Evolutionary conservation across 2,329 filamentous ascomycete genomes (phyloP), one percentile per base, ranked within the genome.

Genomic region (Canariomyces notabilis): DNA sequence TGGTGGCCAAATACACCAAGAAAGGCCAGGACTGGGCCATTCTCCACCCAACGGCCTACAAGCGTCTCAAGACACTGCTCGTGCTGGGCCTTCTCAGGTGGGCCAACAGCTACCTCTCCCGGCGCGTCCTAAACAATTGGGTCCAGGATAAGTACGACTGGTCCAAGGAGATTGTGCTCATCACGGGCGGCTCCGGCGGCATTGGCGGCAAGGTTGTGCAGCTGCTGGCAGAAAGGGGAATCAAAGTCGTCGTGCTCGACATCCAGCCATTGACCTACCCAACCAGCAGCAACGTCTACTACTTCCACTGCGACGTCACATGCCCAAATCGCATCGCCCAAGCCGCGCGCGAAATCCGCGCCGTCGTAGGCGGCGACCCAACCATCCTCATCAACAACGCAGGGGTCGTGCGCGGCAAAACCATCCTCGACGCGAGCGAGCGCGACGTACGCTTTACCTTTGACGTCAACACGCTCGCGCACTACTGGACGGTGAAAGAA

Each of bases 351-450:
- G 59, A 67, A 4, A 74, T 88, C 58, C 73, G 77, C 42, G 61
- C 64, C 22, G 62, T 74, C 11, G 68, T 86, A 46, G 84, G 83
- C n/a, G n/a, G n/a, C 46, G 59, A 77, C 39, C 85, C 84, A 0
- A 87, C 83, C 0, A 69, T 89, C 50, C 69, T 89, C 4, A 82
- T 87, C 67, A 85, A 86, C 68, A 87, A 87, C 59, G 83, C 84
- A 7, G 83, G 83, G 50, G 74, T 84, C 21, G 76, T 72, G 14
- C 74, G 74, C 46, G 81, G 80, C 50, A 78, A 79, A 53, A 75
- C 73, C 5, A 74, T 89, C 52, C 71, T 88, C 37, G 71, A 76
- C 21, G 63, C 73, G 18, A 72, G 73, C 1, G 76, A 82, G 42
- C 69, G 68, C 16, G 76, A 82, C 54, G 71, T 85, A 52, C 76